Evolutionary conservation across 768 basidiomycete species (phyloP), one percentile per base, ranked within the genome.

Genomic region (Leccinum broughii): DNA sequence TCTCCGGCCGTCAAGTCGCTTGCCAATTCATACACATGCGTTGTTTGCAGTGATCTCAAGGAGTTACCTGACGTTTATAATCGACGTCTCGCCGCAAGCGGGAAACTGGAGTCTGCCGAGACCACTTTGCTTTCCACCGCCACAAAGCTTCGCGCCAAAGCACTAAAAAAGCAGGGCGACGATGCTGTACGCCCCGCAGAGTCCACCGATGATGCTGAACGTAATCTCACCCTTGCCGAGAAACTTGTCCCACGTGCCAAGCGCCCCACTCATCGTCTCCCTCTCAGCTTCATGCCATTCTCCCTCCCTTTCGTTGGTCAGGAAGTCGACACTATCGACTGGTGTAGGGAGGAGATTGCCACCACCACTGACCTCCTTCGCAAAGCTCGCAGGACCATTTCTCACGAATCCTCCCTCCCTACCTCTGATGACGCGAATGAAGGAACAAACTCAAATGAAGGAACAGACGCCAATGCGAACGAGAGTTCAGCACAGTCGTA

Each of bases 271-370:
- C 92, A 93, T 70, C 85, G 88, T 49, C 83, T 95, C 6, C 82
- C 73, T 17, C 70, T 59, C 13, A 79, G 85, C 9, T 81, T 81
- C 68, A 41, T 85, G 50, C 84, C 83, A 0, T 83, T 85, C 59
- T 78, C 80, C 9, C 75, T 89, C 26, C 85, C 85, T 1, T 78
- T 96, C 26, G 76, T 85, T 3, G 97, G 97, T 8, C 73, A 92
- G 72, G 90, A 96, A 73, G 95, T 98, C 15, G 97, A 98, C 76
- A 85, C 90, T 3, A 94, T 98, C 69, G 88, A 94, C 2, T 97
- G 95, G 94, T 85, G 87, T 20, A 80, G 91, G 32, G 77, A 81
- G 20, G 90, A 95, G 75, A 92, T 97, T 58, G 73, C 76, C 2
- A 68, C 77, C 1, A 85, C 86, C 58, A 84, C 80, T 17, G 69